Percentiles rank a stretch among this genome's conserved stretches.
phyloP scores from a whole-genome alignment of 78 protist genomes.

The Creolimax fragrantissima region DNA sequence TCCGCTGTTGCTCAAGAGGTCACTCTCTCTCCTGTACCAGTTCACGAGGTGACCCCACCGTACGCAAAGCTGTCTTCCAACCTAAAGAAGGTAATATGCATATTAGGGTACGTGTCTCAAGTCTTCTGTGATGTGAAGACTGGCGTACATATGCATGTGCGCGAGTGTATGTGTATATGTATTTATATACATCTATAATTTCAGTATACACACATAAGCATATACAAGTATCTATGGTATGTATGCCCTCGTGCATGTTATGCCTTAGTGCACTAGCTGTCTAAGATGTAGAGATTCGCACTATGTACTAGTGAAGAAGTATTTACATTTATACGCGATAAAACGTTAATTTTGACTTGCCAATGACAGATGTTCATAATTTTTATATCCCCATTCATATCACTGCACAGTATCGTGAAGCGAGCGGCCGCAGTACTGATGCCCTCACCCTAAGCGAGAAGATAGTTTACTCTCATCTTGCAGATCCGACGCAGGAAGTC shows the following conservation, averaged over 20 bases:
- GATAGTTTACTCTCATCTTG: conserved; percentile 74
- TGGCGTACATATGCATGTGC: background rate
- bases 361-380: background rate
- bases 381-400: background rate
- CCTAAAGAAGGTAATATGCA: background rate
- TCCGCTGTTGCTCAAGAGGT: too few relatives aligned
- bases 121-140: background rate
- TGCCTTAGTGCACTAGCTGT: background rate
- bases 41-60: background rate
- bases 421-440: background rate
- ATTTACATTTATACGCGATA: background rate
- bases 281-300: background rate
- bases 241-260: background rate
- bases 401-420: background rate
- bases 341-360: background rate
- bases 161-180: background rate
- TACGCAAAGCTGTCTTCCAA: background rate
- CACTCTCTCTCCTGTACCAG: background rate
- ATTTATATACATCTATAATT: background rate
- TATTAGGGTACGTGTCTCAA: background rate
- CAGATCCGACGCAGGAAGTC: background rate
- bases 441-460: conserved; percentile 75
- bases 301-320: background rate
- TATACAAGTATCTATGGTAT: background rate
- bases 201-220: background rate